phyloP scores from a whole-genome alignment of 345 rosid species.

The Conringia planisiliqua region DNA sequence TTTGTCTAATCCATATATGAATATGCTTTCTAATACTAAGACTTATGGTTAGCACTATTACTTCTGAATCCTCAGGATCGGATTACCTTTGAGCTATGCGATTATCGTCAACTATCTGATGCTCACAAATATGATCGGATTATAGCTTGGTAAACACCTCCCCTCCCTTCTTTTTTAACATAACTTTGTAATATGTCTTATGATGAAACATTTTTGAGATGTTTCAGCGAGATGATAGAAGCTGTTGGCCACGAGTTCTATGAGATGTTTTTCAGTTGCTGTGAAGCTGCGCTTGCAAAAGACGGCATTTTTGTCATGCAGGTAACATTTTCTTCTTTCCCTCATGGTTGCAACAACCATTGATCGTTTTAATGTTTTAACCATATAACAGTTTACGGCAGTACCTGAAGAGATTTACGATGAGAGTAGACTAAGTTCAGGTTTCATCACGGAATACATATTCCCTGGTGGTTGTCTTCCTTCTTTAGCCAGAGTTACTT shows the following conservation, averaged over 20 bases:
- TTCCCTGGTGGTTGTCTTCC: conserved; percentile 90
- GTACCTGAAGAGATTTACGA: conserved; percentile 78
- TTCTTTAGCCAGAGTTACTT: conserved; percentile 64
- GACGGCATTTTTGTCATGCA: conserved; percentile 78
- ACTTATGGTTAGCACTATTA: not conserved
- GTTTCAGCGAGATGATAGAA: conserved; percentile 84
- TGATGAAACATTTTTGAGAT: not conserved
- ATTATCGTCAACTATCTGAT: conserved; percentile 61
- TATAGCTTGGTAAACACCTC: conserved; percentile 53
- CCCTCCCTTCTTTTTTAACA: not conserved
- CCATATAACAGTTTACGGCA: conserved; percentile 56
- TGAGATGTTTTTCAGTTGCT: conserved; percentile 66
- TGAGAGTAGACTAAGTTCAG: conserved; percentile 72
- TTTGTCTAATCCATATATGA: not conserved
- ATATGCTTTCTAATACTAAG: not conserved
- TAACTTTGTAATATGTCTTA: not conserved
- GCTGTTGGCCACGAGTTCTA: conserved; percentile 83
- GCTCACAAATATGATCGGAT: conserved; percentile 59
- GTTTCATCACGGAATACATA: conserved; percentile 81
- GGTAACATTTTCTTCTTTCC: conserved; percentile 36
- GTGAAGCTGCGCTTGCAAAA: conserved; percentile 68
- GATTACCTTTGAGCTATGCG: conserved; percentile 58
- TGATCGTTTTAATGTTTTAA: not conserved
- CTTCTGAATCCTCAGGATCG: conserved; percentile 39
- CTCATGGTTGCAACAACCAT: not conserved